Evolutionary conservation across 2,329 filamentous ascomycete genomes (phyloP).

Genomic region (Fusarium keratoplasticum): DNA sequence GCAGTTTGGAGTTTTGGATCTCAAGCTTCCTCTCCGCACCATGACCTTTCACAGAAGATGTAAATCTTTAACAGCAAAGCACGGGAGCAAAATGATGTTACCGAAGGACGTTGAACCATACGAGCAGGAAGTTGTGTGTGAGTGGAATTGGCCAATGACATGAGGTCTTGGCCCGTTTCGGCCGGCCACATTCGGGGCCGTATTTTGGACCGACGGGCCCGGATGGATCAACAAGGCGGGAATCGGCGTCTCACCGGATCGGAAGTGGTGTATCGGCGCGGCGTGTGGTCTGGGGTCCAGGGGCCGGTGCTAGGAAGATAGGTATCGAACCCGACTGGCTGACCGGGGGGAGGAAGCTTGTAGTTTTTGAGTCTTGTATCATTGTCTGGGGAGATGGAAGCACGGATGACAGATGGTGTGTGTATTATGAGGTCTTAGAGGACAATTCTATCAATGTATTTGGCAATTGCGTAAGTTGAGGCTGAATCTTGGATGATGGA

Average conservation of each 20-base stretch:
- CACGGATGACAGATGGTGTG: background rate
- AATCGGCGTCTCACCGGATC: background rate
- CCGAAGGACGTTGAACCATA: slow-evolving; percentile 14
- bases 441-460: background rate
- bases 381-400: background rate
- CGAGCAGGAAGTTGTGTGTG: slow-evolving; percentile 3
- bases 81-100: background rate
- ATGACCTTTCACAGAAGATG: background rate
- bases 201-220: background rate
- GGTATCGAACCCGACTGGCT: background rate
- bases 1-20: slow-evolving; percentile 3
- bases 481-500: background rate
- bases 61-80: background rate
- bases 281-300: slow-evolving; percentile 2
- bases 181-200: slow-evolving; percentile 14
- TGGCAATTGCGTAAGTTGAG: background rate
- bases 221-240: slow-evolving; percentile 10
- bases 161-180: slow-evolving; percentile 20
- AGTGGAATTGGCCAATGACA: slow-evolving; percentile 24
- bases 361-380: background rate
- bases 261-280: background rate
- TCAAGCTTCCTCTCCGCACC: slow-evolving; percentile 6
- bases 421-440: background rate
- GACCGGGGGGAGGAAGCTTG: background rate
- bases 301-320: background rate